Evolutionary conservation across 352 stramenopile species (phyloP).

Genomic region (Phytopythium aichiense): DNA sequence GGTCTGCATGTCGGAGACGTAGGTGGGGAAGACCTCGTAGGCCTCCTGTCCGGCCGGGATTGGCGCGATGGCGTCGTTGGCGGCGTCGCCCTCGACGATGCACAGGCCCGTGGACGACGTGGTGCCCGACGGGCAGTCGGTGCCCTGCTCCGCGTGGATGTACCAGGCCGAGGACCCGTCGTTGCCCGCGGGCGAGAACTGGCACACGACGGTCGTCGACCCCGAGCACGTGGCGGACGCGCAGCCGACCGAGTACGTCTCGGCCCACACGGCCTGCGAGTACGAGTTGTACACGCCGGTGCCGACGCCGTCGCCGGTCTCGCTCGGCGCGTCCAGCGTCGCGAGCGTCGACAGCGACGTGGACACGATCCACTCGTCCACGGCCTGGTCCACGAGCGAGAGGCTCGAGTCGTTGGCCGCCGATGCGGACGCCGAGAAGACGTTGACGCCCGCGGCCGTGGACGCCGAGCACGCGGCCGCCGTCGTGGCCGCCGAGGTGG

Average conservation of each 20-base stretch:
- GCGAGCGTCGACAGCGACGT: slow-evolving; percentile 41
- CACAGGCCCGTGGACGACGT: slow-evolving; percentile 42
- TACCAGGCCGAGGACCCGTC: slow-evolving; percentile 54
- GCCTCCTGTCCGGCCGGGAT: slow-evolving; percentile 51
- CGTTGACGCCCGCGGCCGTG: slow-evolving; percentile 39
- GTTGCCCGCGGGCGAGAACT: slow-evolving; percentile 59
- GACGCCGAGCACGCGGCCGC: slow-evolving; percentile 34
- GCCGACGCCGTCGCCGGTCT: slow-evolving; percentile 38
- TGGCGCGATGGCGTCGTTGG: slow-evolving; percentile 43
- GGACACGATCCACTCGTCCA: slow-evolving; percentile 57
- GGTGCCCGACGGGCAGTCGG: slow-evolving; percentile 45
- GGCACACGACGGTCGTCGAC: slow-evolving; percentile 46
- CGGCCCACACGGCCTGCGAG: slow-evolving; percentile 69
- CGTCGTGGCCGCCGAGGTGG: slow-evolving; percentile 28
- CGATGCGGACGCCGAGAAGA: slow-evolving; percentile 35
- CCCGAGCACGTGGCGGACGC: slow-evolving; percentile 35
- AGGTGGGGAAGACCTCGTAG: slow-evolving; percentile 57
- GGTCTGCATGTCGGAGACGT: slow-evolving; percentile 49
- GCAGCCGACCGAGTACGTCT: slow-evolving; percentile 62
- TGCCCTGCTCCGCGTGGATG: slow-evolving; percentile 39
- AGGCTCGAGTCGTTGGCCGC: slow-evolving; percentile 13
- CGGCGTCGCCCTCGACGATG: slow-evolving; percentile 39
- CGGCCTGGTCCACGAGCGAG: slow-evolving; percentile 44
- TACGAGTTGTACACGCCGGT: slow-evolving; percentile 67
- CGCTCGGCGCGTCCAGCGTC: slow-evolving; percentile 40